Evolutionary conservation across 1,284 basidiomycete genomes (phyloP), one percentile per base, ranked within the genome.

Genomic region (Cryptococcus sp.): DNA sequence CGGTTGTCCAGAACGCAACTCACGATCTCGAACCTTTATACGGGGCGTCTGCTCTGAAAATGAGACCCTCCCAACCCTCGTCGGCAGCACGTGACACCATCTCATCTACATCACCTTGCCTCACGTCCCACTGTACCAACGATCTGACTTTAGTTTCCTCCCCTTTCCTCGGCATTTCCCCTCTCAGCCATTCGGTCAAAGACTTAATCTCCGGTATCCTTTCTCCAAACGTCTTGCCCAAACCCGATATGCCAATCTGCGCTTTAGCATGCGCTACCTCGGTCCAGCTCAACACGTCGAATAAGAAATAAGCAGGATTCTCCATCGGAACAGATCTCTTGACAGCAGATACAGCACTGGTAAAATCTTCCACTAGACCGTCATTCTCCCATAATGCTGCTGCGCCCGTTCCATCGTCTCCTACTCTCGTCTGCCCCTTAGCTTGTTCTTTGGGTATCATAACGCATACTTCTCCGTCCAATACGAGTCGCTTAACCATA

Each of bases 401-500:
- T 7, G 57, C 50, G 15, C 48, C 50, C 14, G 53, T 43, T 5
- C 50, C 50, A 41, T 51, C 50, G 31, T 51, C 50, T 13, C 37
- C 30, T 8, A 51, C 33, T 15, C 50, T 36, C 10, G 31, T 30
- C 5, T 13, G 37, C 11, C n/a, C 6, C 15, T n/a, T 49, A 8
- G 41, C 15, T 8, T 15, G 13, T 37, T 23, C 14, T 2, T 49
- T 14, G 3, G 4, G 32, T 34, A 45, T 33, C 64, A 76, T 65
- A 7, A 70, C 65, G 51, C 73, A 76, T 5, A 73, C 63, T 56
- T 77, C 75, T 11, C 75, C 73, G 55, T 77, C 75, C 7, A 77
- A 57, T 2, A 77, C 69, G 6, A 77, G 58, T 3, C 73, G 67
- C 49, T 71, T 67, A n/a, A 66, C 50, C 2, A 46, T 49, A 2